A percentile compares a stretch with the other conserved stretches of the same genome.
Evolutionary conservation across 495 filamentous ascomycete species (phyloP).

Genomic region (Letharia columbiana): DNA sequence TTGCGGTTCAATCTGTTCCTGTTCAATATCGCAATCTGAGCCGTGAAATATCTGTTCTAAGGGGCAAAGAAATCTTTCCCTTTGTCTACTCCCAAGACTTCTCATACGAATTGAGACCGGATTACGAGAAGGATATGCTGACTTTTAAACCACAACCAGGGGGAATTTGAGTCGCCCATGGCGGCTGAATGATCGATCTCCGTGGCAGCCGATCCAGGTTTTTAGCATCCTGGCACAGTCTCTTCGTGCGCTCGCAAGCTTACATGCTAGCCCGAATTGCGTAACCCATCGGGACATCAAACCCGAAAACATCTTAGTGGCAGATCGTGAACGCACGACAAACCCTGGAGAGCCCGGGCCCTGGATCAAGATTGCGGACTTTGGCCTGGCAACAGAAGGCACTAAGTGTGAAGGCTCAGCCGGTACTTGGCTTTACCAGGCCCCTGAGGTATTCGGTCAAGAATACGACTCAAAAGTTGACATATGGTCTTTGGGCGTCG

Average conservation of each 20-base stretch:
- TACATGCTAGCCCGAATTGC: constrained; percentile 19
- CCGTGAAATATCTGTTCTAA: no score
- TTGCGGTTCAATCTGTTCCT: no score
- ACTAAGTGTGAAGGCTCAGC: neutral
- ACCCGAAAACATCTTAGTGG: constrained; percentile 53
- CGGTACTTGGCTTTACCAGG: neutral
- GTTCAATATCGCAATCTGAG: no score
- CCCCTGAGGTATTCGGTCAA: neutral
- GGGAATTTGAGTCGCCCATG: neutral
- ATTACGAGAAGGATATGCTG: no score
- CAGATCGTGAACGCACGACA: neutral
- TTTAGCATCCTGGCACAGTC: neutral
- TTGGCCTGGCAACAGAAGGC: constrained; percentile 1
- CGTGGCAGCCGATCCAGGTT: neutral
- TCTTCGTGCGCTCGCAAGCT: neutral
- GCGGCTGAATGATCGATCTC: neutral
- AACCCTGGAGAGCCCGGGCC: neutral
- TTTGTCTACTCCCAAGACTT: no score
- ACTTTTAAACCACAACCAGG: no score
- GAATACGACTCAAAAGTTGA: neutral
- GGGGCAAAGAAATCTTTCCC: no score
- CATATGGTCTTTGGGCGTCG: constrained; percentile 7
- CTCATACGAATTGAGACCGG: no score
- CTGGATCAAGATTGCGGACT: constrained; percentile 2
- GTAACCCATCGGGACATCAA: constrained; percentile 62